Conservation (phyloP, 73 alveolate species). For the Paramecium sexaurelia region DNA sequence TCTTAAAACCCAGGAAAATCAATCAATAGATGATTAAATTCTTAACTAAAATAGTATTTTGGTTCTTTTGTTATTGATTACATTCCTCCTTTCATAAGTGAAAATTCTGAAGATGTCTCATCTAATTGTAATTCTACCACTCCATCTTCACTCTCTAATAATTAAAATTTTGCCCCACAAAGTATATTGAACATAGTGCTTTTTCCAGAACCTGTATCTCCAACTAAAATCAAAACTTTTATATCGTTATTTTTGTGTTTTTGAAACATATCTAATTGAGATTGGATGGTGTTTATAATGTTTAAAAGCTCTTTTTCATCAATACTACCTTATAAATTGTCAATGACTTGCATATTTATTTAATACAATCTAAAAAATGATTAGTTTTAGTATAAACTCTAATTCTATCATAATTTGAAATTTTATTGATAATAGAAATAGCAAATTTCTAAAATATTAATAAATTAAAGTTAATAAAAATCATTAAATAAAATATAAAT, state of each 20-base stretch:
- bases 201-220: neutral
- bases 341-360: neutral
- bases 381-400: neutral
- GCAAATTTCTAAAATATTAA: too few species aligned
- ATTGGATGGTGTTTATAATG: neutral
- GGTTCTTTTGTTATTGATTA: neutral
- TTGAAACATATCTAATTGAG: neutral
- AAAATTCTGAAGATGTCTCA: neutral
- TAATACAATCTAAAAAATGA: neutral
- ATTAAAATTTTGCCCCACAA: neutral
- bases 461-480: too few species aligned
- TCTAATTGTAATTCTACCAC: neutral
- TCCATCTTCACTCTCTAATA: neutral
- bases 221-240: neutral
- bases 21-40: neutral
- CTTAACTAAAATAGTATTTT: neutral
- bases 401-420: neutral
- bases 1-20: conserved; percentile 15
- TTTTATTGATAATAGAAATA: neutral
- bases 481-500: too few species aligned
- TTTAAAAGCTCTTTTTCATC: neutral
- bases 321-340: neutral
- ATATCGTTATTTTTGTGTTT: neutral
- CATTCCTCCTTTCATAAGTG: neutral
- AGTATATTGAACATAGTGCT: neutral